Evolutionary conservation across 768 basidiomycete genomes (phyloP).

Genomic region (Trametes gibbosa): DNA sequence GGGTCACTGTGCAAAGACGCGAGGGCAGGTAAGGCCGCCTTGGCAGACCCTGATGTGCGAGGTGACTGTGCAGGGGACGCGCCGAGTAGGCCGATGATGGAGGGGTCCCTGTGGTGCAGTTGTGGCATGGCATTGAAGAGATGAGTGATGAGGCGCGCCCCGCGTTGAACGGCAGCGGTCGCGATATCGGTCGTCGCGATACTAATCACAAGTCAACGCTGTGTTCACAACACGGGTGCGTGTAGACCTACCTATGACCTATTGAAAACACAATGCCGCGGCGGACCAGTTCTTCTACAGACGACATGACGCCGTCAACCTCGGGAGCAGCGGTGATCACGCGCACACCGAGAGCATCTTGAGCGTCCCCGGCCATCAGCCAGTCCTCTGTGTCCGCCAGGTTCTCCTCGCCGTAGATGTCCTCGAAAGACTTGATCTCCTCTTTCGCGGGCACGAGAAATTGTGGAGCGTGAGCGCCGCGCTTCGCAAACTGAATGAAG

Average conservation of each 20-base stretch:
- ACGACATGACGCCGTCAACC: slow-evolving; percentile 74
- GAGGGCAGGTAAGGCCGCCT: slow-evolving; percentile 21
- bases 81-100: slow-evolving; percentile 85
- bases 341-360: slow-evolving; percentile 54
- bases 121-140: slow-evolving; percentile 94
- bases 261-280: slow-evolving; percentile 80
- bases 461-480: slow-evolving; percentile 76
- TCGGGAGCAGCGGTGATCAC: slow-evolving; percentile 89
- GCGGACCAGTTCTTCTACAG: slow-evolving; percentile 55
- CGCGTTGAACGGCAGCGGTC: slow-evolving; percentile 63
- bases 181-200: slow-evolving; percentile 75
- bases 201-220: slow-evolving; percentile 35
- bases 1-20: slow-evolving; percentile 18
- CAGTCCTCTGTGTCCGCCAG: slow-evolving; percentile 64
- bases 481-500: slow-evolving; percentile 78
- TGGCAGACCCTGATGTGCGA: slow-evolving; percentile 8
- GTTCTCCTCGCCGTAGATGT: slow-evolving; percentile 68
- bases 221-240: not conserved
- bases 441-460: slow-evolving; percentile 60
- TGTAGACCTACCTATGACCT: slow-evolving; percentile 71
- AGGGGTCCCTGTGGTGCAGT: slow-evolving; percentile 86
- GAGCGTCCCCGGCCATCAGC: slow-evolving; percentile 45
- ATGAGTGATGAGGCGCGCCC: slow-evolving; percentile 87
- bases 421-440: slow-evolving; percentile 68
- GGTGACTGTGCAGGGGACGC: slow-evolving; percentile 55